phyloP scores from a whole-genome alignment of 345 rosid genomes.

The Salix dunnii region DNA sequence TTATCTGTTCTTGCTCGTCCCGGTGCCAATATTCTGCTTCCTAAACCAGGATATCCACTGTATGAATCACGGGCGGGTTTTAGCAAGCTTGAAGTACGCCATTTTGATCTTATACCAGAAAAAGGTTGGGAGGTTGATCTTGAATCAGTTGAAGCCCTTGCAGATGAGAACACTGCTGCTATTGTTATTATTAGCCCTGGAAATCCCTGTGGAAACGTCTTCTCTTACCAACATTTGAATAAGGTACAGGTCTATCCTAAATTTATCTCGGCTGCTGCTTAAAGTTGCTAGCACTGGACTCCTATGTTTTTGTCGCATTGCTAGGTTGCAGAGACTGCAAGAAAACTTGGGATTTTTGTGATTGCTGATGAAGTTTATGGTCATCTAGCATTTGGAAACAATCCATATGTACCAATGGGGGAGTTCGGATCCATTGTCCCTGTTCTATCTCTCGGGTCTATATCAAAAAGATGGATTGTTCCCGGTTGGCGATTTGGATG shows the following conservation, averaged over 20 bases:
- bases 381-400: conserved; percentile 44
- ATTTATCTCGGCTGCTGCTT: too few species aligned
- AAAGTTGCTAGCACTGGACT: too few species aligned
- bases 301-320: too few species aligned
- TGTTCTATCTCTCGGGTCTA: conserved; percentile 52
- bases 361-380: conserved; percentile 61
- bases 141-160: conserved; percentile 22
- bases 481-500: conserved; percentile 70
- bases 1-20: conserved; percentile 23
- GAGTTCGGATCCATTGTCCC: conserved; percentile 54
- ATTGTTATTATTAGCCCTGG: conserved; percentile 40
- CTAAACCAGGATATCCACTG: conserved; percentile 30
- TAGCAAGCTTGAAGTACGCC: conserved; percentile 24
- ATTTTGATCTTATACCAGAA: conserved; percentile 32
- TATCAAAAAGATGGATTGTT: conserved; percentile 63
- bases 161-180: conserved; percentile 29
- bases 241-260: conserved; percentile 19
- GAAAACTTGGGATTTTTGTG: conserved; percentile 46
- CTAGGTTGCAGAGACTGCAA: conserved; percentile 55
- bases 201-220: conserved; percentile 59
- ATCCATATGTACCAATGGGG: conserved; percentile 51
- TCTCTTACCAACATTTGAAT: conserved; percentile 36
- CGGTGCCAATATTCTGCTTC: conserved; percentile 33
- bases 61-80: conserved; percentile 20
- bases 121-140: conserved; percentile 41